These are phyloP conservation scores for Ascochyta fabae DNA, from an alignment of 2,329 filamentous ascomycete species.

Conservation along the genomic window DNA sequence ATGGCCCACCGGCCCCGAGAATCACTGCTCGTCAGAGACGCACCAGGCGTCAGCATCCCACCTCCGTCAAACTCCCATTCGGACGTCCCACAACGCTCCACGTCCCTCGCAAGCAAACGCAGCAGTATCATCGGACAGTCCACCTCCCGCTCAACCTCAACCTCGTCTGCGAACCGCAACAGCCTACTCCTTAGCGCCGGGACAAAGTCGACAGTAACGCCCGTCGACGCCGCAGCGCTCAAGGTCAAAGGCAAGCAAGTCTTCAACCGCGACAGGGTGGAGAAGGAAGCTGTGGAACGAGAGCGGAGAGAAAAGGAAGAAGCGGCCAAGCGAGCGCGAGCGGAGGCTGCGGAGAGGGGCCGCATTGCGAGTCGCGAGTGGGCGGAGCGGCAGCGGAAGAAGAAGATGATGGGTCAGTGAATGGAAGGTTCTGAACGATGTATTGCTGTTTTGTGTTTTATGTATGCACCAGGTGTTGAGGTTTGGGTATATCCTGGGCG, in stretches of 20 bases:
- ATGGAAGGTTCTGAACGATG: not conserved
- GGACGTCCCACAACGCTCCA: conserved; percentile 18
- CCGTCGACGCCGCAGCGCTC: conserved; percentile 39
- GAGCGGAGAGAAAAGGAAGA: conserved; percentile 56
- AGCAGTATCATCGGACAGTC: conserved; percentile 28
- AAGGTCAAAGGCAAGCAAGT: conserved; percentile 54
- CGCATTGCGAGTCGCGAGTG: conserved; percentile 55
- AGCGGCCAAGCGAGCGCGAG: conserved; percentile 54
- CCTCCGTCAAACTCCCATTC: conserved; percentile 10
- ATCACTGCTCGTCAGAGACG: conserved; percentile 21
- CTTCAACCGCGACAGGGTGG: conserved; percentile 53
- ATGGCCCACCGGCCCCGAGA: conserved; percentile 37
- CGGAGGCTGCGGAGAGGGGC: conserved; percentile 55
- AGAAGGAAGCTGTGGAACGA: conserved; percentile 50
- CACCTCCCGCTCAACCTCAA: conserved; percentile 29
- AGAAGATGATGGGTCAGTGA: conserved; percentile 28
- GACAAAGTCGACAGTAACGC: conserved; percentile 36
- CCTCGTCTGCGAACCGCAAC: conserved; percentile 32
- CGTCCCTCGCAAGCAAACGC: conserved; percentile 31
- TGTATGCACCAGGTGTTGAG: conserved; percentile 2
- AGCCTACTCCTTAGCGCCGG: conserved; percentile 28
- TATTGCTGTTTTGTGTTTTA: not conserved
- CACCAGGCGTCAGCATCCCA: conserved; percentile 24
- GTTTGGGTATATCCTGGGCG: conserved; percentile 9
- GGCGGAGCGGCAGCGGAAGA: conserved; percentile 57